Conservation (phyloP, 2,329 filamentous ascomycete genomes). For the Coniella lustricola region DNA sequence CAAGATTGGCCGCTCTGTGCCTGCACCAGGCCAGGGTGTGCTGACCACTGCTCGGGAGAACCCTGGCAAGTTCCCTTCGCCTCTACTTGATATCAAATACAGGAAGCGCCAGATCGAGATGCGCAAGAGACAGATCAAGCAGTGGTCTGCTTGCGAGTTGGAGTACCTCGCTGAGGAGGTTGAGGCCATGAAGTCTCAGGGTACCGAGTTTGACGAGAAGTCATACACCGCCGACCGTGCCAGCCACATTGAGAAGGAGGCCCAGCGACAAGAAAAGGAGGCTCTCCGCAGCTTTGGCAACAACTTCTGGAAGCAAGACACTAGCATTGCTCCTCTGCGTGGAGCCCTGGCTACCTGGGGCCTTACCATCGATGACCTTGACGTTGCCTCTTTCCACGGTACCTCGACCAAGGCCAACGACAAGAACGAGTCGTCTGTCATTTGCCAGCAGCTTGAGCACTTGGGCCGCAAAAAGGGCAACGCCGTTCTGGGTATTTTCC, state of each 20-base stretch:
- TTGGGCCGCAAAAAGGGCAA: slow-evolving; percentile 96
- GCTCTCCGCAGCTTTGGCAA: slow-evolving; percentile 90
- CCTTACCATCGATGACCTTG: slow-evolving; percentile 91
- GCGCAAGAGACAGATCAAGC: slow-evolving; percentile 87
- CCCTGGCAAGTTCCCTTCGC: slow-evolving; percentile 86
- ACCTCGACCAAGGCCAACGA: slow-evolving; percentile 98
- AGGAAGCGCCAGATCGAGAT: slow-evolving; percentile 90
- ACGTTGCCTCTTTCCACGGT: slow-evolving; percentile 95
- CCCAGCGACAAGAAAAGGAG: slow-evolving; percentile 84
- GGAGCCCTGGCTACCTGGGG: slow-evolving; percentile 97
- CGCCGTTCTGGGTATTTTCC: slow-evolving; percentile 92
- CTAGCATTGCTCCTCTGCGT: slow-evolving; percentile 87
- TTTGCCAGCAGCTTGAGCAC: slow-evolving; percentile 93
- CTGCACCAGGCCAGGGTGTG: slow-evolving; percentile 93
- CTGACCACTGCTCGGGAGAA: slow-evolving; percentile 91
- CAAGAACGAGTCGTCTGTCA: slow-evolving; percentile 98
- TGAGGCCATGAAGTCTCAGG: slow-evolving; percentile 79
- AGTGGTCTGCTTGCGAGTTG: slow-evolving; percentile 93
- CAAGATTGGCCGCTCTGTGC: slow-evolving; percentile 97
- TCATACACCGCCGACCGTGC: slow-evolving; percentile 83
- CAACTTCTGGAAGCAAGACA: slow-evolving; percentile 97
- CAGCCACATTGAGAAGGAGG: slow-evolving; percentile 80
- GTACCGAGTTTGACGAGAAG: slow-evolving; percentile 66
- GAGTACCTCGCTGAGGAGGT: slow-evolving; percentile 91
- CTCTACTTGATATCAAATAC: slow-evolving; percentile 95